These are phyloP conservation scores for Thoreauomyces humboldtii DNA, from an alignment of 192 early-diverging fungal genomes.

Conservation along the genomic window DNA sequence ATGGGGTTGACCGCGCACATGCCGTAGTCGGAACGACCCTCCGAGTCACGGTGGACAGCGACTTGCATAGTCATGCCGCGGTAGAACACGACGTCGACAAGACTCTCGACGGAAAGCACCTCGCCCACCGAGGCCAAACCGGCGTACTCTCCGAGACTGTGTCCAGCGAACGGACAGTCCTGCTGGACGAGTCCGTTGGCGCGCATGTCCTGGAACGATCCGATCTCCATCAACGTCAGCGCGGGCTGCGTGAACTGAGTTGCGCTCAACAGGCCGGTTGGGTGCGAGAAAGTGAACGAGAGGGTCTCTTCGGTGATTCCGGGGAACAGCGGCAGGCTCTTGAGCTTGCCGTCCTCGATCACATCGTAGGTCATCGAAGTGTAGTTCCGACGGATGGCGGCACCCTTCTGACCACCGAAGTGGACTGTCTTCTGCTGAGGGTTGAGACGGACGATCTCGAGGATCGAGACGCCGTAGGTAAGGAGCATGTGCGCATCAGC, in stretches of 20 bases:
- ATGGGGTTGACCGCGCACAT: constrained; percentile 94
- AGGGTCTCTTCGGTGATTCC: constrained; percentile 68
- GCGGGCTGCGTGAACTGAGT: constrained; percentile 97
- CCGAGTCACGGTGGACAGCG: constrained; percentile 76
- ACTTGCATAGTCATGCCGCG: constrained; percentile 99
- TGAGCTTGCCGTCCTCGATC: constrained; percentile 70
- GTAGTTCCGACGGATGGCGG: constrained; percentile 78
- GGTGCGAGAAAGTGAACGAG: constrained; percentile 80
- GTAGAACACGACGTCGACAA: constrained; percentile 92
- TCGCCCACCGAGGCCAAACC: constrained; percentile 85
- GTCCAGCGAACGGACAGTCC: constrained; percentile 85
- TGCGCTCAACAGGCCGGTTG: constrained; percentile 81
- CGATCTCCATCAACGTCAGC: constrained; percentile 86
- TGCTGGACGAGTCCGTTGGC: constrained; percentile 81
- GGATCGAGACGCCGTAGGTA: constrained; percentile 84
- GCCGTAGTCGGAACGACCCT: constrained; percentile 85
- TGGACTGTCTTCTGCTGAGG: constrained; percentile 79
- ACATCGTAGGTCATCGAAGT: constrained; percentile 90
- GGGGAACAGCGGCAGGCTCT: constrained; percentile 84
- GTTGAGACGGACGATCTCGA: constrained; percentile 88
- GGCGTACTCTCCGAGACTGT: constrained; percentile 92
- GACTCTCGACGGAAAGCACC: constrained; percentile 77
- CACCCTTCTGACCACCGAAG: constrained; percentile 85
- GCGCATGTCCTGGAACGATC: constrained; percentile 86
- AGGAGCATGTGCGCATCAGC: constrained; percentile 83